phyloP scores from a whole-genome alignment of 2,329 filamentous ascomycete species.

The Ophiostoma fasciatum region DNA sequence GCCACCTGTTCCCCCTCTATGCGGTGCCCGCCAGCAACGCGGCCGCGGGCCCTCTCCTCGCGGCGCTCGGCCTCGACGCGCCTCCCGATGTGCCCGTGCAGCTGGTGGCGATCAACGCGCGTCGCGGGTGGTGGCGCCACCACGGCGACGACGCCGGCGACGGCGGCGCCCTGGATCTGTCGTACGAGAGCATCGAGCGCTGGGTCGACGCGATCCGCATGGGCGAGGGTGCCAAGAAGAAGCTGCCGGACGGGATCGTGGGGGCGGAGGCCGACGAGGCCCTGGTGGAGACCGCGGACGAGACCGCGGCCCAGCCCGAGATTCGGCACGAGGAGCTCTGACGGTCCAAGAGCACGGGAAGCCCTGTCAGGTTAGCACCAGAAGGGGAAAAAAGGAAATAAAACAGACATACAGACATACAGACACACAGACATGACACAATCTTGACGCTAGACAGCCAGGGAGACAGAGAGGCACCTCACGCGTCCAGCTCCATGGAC shows the following conservation, averaged over 20 bases:
- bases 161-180: slow-evolving; percentile 26
- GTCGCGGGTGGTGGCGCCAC: slow-evolving; percentile 72
- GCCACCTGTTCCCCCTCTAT: slow-evolving; percentile 71
- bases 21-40: slow-evolving; percentile 48
- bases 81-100: slow-evolving; percentile 37
- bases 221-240: slow-evolving; percentile 70
- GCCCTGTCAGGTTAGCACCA: no score
- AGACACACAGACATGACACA: neutral
- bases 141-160: slow-evolving; percentile 38
- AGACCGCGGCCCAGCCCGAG: slow-evolving; percentile 13
- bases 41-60: slow-evolving; percentile 38
- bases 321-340: slow-evolving; percentile 29
- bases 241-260: slow-evolving; percentile 49
- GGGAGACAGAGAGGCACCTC: neutral
- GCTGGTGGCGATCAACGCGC: slow-evolving; percentile 70
- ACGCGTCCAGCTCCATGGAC: slow-evolving; percentile 33
- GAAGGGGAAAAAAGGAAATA: neutral
- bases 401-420: neutral
- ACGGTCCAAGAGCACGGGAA: neutral
- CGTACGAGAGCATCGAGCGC: slow-evolving; percentile 49
- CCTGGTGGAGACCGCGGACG: slow-evolving; percentile 19
- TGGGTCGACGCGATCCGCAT: slow-evolving; percentile 90
- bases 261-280: slow-evolving; percentile 25
- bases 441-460: no score
- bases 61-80: slow-evolving; percentile 43